phyloP scores from a whole-genome alignment of 129 eudicot species.

The Silybum marianum region DNA sequence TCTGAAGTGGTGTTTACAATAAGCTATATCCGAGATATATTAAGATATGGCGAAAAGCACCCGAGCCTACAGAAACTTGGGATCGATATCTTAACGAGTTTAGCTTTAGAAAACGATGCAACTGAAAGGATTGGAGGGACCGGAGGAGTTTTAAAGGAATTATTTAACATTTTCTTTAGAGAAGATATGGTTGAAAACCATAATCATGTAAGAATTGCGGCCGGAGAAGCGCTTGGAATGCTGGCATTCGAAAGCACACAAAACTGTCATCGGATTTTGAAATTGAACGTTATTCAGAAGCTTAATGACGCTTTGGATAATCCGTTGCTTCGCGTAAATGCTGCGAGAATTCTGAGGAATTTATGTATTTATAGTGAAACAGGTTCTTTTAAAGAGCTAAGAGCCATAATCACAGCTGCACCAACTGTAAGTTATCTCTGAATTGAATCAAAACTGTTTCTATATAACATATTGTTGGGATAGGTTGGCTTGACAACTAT shows the following conservation, averaged over 20 bases:
- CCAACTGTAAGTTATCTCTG: conserved; percentile 55
- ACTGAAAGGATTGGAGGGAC: conserved; percentile 85
- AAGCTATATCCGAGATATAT: conserved; percentile 71
- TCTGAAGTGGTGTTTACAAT: conserved; percentile 83
- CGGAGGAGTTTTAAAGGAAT: conserved; percentile 73
- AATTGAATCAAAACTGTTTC: background rate
- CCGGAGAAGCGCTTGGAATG: conserved; percentile 94
- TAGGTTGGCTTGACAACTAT: background rate
- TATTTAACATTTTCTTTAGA: conserved; percentile 66
- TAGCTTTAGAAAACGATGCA: conserved; percentile 85
- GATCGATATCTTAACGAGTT: conserved; percentile 72
- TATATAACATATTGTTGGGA: background rate
- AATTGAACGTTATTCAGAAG: conserved; percentile 36
- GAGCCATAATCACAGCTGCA: conserved; percentile 53
- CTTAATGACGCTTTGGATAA: conserved; percentile 59
- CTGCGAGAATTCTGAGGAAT: conserved; percentile 76
- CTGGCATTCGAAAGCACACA: conserved; percentile 67
- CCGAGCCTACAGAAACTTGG: conserved; percentile 67
- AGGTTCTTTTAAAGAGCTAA: conserved; percentile 50
- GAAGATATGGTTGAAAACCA: conserved; percentile 31
- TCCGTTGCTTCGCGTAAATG: conserved; percentile 60
- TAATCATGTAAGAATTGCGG: conserved; percentile 56
- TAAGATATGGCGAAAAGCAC: conserved; percentile 64
- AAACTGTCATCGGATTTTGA: conserved; percentile 64
- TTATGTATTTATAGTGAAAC: conserved; percentile 65